These are phyloP conservation scores for Cylindrotheca fusiformis DNA, from an alignment of 108 stramenopile species.

Conservation along the genomic window DNA sequence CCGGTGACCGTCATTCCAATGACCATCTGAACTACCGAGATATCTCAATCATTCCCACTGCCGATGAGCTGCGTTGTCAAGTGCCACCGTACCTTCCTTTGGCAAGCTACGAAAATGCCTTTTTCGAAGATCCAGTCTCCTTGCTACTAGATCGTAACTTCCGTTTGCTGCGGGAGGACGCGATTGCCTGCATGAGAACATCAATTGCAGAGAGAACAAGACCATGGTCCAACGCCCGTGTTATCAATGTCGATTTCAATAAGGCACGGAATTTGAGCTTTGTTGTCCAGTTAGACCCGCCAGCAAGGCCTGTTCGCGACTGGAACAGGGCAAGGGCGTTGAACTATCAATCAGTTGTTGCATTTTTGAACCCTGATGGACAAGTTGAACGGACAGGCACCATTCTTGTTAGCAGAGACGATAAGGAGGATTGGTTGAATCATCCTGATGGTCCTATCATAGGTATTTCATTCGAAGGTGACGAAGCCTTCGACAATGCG, in stretches of 20 bases:
- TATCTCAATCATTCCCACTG: conserved; percentile 41
- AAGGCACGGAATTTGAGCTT: conserved; percentile 15
- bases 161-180: conserved; percentile 50
- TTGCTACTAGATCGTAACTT: conserved; percentile 44
- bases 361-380: conserved; percentile 23
- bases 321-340: conserved; percentile 32
- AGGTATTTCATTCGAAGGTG: conserved; percentile 28
- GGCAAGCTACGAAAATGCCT: conserved; percentile 26
- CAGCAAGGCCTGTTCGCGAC: conserved; percentile 10
- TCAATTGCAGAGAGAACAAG: conserved; percentile 24
- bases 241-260: conserved; percentile 36
- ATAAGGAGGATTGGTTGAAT: conserved; percentile 25
- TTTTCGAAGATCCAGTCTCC: conserved; percentile 30
- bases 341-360: conserved; percentile 33
- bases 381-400: conserved; percentile 22
- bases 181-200: conserved; percentile 33
- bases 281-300: conserved; percentile 35
- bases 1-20: conserved; percentile 53
- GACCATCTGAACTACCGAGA: conserved; percentile 48
- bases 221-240: conserved; percentile 46
- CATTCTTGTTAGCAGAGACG: conserved; percentile 18
- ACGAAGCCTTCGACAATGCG: conserved; percentile 13
- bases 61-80: conserved; percentile 34
- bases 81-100: conserved; percentile 34
- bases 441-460: conserved; percentile 31